Evolutionary conservation across 257 asterid species (phyloP).

Genomic region (Datura wrightii): DNA sequence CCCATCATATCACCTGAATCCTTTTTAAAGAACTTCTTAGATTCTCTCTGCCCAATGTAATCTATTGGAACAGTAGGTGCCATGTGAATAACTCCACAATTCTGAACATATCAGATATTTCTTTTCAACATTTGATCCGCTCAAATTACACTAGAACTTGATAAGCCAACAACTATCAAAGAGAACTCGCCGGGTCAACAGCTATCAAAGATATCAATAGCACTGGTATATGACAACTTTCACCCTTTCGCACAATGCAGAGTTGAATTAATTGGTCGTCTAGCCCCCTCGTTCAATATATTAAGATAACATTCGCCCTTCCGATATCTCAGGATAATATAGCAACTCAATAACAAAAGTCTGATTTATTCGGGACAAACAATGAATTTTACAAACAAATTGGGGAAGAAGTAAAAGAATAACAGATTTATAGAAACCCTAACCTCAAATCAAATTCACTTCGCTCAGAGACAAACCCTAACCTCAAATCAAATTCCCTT

Average conservation of each 20-base stretch:
- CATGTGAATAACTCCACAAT: slow-evolving; percentile 52
- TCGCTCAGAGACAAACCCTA: slow-evolving; percentile 37
- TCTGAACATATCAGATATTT: slow-evolving; percentile 51
- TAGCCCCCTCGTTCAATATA: neutral
- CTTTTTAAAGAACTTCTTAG: slow-evolving; percentile 42
- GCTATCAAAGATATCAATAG: slow-evolving; percentile 34
- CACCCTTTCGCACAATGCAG: slow-evolving; percentile 34
- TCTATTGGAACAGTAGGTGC: slow-evolving; percentile 70
- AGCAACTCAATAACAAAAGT: neutral
- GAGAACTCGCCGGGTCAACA: slow-evolving; percentile 29
- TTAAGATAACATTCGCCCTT: neutral
- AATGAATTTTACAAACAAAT: neutral
- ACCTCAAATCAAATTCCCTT: slow-evolving; percentile 31
- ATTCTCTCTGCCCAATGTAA: slow-evolving; percentile 58
- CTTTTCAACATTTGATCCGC: slow-evolving; percentile 38
- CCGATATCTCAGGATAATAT: neutral
- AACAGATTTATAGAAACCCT: slow-evolving; percentile 36
- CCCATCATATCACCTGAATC: slow-evolving; percentile 58
- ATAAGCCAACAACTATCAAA: slow-evolving; percentile 34
- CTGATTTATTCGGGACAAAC: neutral
- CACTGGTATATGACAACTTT: slow-evolving; percentile 29
- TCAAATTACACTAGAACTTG: slow-evolving; percentile 24
- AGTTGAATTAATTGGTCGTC: slow-evolving; percentile 21
- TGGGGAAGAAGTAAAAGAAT: slow-evolving; percentile 4
- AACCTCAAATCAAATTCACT: slow-evolving; percentile 31